These are phyloP conservation scores for Vitis rupestris DNA, from an alignment of 164 flowering plant genomes.

Conservation along the genomic window DNA sequence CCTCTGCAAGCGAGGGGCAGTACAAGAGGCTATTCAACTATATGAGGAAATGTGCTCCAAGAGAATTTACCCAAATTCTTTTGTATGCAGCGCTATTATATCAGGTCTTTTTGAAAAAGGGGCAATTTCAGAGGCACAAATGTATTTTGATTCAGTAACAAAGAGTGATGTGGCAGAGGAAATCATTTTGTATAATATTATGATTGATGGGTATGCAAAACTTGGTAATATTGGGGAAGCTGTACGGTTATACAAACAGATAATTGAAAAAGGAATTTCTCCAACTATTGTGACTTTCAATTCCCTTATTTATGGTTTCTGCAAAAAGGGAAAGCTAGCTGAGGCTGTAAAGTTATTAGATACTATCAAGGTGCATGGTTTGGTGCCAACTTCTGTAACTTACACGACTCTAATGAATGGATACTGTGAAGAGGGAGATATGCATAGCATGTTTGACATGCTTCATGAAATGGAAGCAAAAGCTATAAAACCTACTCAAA, in stretches of 20 bases:
- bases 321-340: slow-evolving; percentile 41
- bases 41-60: slow-evolving; percentile 47
- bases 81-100: slow-evolving; percentile 44
- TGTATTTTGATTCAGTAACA: slow-evolving; percentile 41
- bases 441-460: slow-evolving; percentile 33
- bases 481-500: slow-evolving; percentile 43
- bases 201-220: slow-evolving; percentile 75
- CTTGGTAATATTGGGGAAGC: slow-evolving; percentile 47
- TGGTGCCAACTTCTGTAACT: slow-evolving; percentile 56
- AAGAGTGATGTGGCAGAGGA: slow-evolving; percentile 28
- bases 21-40: slow-evolving; percentile 42
- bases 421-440: slow-evolving; percentile 45
- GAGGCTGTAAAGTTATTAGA: slow-evolving; percentile 46
- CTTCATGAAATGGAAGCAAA: slow-evolving; percentile 49
- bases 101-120: slow-evolving; percentile 51
- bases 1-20: slow-evolving; percentile 60
- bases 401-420: slow-evolving; percentile 78
- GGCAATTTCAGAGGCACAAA: slow-evolving; percentile 52
- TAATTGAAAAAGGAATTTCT: slow-evolving; percentile 39
- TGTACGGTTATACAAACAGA: slow-evolving; percentile 33
- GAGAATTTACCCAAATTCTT: slow-evolving; percentile 42
- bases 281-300: slow-evolving; percentile 76
- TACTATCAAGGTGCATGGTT: slow-evolving; percentile 32
- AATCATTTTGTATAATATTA: slow-evolving; percentile 57
- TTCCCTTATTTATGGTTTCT: slow-evolving; percentile 67